phyloP scores from a whole-genome alignment of 257 asterid genomes.

The Nicotiana tomentosiformis region DNA sequence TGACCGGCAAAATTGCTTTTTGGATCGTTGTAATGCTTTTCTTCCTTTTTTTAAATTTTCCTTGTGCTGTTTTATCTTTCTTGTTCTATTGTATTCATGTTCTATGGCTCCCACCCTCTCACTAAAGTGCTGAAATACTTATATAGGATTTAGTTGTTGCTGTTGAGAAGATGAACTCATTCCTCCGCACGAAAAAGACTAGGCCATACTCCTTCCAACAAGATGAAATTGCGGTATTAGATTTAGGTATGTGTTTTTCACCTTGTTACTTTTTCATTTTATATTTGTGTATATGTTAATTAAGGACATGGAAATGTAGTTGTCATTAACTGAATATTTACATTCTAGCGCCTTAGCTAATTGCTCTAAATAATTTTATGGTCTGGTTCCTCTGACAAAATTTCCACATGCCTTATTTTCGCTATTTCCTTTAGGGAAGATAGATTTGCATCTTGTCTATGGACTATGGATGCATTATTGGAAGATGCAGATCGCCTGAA shows the following conservation, averaged over 20 bases:
- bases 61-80: background rate
- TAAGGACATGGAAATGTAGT: background rate
- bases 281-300: background rate
- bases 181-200: constrained; percentile 36
- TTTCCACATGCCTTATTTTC: background rate
- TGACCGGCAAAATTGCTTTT: background rate
- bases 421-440: background rate
- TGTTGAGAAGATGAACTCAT: constrained; percentile 60
- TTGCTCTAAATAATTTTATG: background rate
- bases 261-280: background rate
- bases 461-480: background rate
- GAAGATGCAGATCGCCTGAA: background rate
- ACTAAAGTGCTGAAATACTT: constrained; percentile 2
- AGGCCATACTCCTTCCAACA: constrained; percentile 41
- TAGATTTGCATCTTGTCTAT: background rate
- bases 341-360: background rate
- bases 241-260: constrained; percentile 45
- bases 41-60: background rate
- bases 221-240: constrained; percentile 56
- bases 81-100: constrained; percentile 1
- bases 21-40: background rate
- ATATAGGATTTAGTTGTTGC: constrained; percentile 63
- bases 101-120: constrained; percentile 1
- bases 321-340: background rate
- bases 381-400: background rate